A percentile compares a stretch with the other conserved stretches of the same genome.
These are phyloP conservation scores for Fraxinus latifolia DNA, from an alignment of 305 asterid genomes.

Conservation along the genomic window DNA sequence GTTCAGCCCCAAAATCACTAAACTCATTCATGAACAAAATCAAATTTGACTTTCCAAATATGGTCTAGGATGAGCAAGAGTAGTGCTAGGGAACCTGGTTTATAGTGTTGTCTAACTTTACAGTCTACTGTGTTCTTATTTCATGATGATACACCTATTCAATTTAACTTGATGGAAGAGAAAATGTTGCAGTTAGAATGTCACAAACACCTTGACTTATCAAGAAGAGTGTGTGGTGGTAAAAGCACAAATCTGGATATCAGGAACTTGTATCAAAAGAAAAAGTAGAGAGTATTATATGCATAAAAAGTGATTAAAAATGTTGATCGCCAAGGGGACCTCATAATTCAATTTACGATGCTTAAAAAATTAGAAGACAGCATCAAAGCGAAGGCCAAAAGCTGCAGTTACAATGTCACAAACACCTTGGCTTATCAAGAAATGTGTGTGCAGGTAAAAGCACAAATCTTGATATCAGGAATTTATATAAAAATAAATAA, in stretches of 20 bases:
- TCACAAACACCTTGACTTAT: neutral
- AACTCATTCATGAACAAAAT: neutral
- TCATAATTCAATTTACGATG: neutral
- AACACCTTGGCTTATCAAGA: too few relatives aligned
- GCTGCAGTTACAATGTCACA: neutral
- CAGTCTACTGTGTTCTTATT: neutral
- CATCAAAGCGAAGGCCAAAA: neutral
- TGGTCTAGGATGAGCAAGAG: neutral
- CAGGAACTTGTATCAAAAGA: neutral
- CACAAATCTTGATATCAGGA: too few relatives aligned
- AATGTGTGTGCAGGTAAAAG: too few relatives aligned
- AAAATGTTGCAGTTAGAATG: neutral
- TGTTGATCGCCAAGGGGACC: neutral
- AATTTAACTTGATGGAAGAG: neutral
- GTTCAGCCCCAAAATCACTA: neutral
- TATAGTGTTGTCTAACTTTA: too few relatives aligned
- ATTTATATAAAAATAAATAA: too few relatives aligned
- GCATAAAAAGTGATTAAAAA: neutral
- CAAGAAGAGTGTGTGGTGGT: neutral
- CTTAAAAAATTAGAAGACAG: neutral
- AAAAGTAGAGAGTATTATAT: neutral
- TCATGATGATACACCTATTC: neutral
- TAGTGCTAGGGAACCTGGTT: neutral
- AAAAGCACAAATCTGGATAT: neutral
- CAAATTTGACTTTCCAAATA: neutral